Conservation (phyloP, 129 eudicot genomes). For the Flaveria linearis region DNA sequence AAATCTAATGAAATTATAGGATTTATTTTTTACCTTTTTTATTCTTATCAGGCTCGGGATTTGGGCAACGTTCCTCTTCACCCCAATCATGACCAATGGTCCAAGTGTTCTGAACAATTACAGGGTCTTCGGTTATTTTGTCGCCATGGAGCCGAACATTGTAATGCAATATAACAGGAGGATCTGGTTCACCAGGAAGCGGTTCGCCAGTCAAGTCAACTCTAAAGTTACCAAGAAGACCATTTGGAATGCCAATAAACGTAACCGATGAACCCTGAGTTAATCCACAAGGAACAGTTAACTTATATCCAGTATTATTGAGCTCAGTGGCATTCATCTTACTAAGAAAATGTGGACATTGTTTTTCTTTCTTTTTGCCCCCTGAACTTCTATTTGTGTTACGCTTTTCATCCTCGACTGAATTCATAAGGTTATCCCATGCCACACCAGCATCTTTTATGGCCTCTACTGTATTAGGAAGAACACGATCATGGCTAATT, state of each 20-base stretch:
- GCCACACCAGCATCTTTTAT: slow-evolving; percentile 74
- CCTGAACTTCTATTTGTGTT: slow-evolving; percentile 56
- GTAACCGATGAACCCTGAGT: slow-evolving; percentile 97
- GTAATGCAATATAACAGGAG: slow-evolving; percentile 87
- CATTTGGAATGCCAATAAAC: slow-evolving; percentile 86
- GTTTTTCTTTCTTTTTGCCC: slow-evolving; percentile 67
- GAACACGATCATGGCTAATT: slow-evolving; percentile 58
- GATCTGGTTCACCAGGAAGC: slow-evolving; percentile 94
- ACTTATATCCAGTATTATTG: slow-evolving; percentile 58
- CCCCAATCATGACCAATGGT: slow-evolving; percentile 95
- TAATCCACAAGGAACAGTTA: slow-evolving; percentile 88
- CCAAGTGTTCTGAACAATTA: slow-evolving; percentile 96
- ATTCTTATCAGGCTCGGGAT: slow-evolving; percentile 54
- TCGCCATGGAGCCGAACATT: slow-evolving; percentile 96
- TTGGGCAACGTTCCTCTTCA: slow-evolving; percentile 93
- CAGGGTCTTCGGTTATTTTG: slow-evolving; percentile 85
- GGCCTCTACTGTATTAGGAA: slow-evolving; percentile 90
- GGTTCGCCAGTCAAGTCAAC: slow-evolving; percentile 89
- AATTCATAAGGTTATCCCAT: slow-evolving; percentile 80
- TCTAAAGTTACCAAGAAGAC: slow-evolving; percentile 86
- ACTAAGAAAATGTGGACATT: slow-evolving; percentile 90
- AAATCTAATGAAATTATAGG: background rate
- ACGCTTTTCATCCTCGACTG: slow-evolving; percentile 68
- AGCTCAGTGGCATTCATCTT: slow-evolving; percentile 69
- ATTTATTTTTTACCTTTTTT: slow-evolving; percentile 59